phyloP scores from a whole-genome alignment of 129 eudicot genomes.

The Flaveria brownii region DNA sequence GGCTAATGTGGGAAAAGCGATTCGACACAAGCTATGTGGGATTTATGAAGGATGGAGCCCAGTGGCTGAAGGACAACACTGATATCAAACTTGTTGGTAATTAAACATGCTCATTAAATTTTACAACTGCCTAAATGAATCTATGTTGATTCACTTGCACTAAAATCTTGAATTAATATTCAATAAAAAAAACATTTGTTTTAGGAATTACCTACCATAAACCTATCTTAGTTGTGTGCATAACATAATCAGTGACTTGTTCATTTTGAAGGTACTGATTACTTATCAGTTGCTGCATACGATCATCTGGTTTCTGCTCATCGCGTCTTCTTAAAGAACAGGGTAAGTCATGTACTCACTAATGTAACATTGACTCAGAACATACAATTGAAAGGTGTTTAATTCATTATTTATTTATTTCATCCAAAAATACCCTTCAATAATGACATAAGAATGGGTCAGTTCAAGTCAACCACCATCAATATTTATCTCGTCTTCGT shows the following conservation, averaged over 20 bases:
- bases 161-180: constrained; percentile 1
- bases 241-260: constrained; percentile 22
- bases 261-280: constrained; percentile 66
- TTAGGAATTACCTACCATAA: background rate
- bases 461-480: background rate
- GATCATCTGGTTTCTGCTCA: constrained; percentile 65
- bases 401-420: background rate
- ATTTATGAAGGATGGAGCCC: constrained; percentile 61
- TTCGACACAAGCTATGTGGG: constrained; percentile 60
- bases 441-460: background rate
- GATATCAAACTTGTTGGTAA: constrained; percentile 75
- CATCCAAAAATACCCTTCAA: background rate
- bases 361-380: background rate
- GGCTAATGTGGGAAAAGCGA: constrained; percentile 48
- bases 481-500: no score
- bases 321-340: constrained; percentile 72
- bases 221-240: background rate
- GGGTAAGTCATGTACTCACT: constrained; percentile 47
- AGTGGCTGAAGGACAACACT: constrained; percentile 66
- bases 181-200: background rate
- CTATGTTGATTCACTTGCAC: background rate
- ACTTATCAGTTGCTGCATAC: constrained; percentile 85
- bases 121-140: constrained; percentile 1
- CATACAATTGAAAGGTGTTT: background rate
- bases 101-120: background rate